Evolutionary conservation across 2,329 filamentous ascomycete species (phyloP), one percentile per base, ranked within the genome.

Genomic region (Hymenoscyphus scutula): DNA sequence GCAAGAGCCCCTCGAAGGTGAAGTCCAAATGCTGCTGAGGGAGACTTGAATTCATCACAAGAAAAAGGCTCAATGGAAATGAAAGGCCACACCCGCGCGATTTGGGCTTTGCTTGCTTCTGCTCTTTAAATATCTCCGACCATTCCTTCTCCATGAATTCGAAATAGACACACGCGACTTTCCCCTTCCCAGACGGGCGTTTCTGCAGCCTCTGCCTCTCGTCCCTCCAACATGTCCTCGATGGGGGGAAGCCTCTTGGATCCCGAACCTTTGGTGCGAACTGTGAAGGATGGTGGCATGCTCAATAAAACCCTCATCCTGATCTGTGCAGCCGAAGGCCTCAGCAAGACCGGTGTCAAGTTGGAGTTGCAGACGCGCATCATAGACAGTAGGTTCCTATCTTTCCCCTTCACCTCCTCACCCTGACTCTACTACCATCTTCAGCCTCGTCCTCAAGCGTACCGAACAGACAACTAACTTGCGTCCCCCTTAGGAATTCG

Each of bases 331-430:
- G 80, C 84, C 64, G 91, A 96, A 77, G 84, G 87, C 55, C 80
- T 96, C 38, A 84, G 85, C 68, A 89, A 91, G 64, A 90, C 89
- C 30, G 95, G 95, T 23, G 89, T 95, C 71, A 99, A 99, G 80
- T 85, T 87, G 37, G 84, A 90, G 51, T 80, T 98, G 64, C 92
- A 97, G 77, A 79, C 80, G 63, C 88, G 94, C 71, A 90, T 97
- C 65, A 85, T 89, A 66, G 80, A 85, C 63, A 84, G 95, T 98
- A 81, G 77, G 90, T 86, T 61, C 32, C 10, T 13, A 34, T 34
- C 45, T 56, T 45, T 11, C 15, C 41, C 32, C 27, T 59, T 29
- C 23, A 29, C 68, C 62, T 62, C 64, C n/a, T n/a, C 60, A 61
- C 55, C 53, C 56, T 53, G 58, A n/a, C n/a, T n/a, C 38, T 19